These are phyloP conservation scores for Thalassiosira tumida DNA, from an alignment of 352 stramenopile genomes.

Conservation along the genomic window DNA sequence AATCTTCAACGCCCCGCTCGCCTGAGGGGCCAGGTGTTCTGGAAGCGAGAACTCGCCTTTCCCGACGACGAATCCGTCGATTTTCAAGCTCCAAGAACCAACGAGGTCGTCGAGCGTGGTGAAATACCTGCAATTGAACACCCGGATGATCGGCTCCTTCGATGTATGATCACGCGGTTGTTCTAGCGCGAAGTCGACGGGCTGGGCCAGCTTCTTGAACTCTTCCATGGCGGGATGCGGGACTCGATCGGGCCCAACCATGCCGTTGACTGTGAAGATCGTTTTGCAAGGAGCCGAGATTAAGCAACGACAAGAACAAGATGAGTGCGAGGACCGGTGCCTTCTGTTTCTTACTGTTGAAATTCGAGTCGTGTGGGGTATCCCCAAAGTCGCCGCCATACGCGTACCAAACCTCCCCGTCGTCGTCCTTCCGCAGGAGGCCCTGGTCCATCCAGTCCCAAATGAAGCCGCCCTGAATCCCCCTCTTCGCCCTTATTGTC, in stretches of 20 bases:
- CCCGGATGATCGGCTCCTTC: constrained; percentile 5
- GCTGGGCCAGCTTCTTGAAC: constrained; percentile 71
- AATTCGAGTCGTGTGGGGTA: constrained; percentile 87
- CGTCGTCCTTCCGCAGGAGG: constrained; percentile 80
- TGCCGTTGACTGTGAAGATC: too few relatives aligned
- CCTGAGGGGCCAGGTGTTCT: constrained; percentile 31
- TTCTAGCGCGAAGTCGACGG: constrained; percentile 64
- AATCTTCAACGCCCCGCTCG: background rate
- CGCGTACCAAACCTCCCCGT: constrained; percentile 82
- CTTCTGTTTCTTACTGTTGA: too few relatives aligned
- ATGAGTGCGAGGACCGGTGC: too few relatives aligned
- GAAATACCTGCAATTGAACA: constrained; percentile 67
- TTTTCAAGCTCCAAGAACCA: constrained; percentile 55
- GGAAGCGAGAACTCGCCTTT: constrained; percentile 57
- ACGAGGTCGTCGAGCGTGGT: constrained; percentile 52
- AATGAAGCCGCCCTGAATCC: constrained; percentile 93
- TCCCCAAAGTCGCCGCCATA: constrained; percentile 90
- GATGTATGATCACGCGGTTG: background rate
- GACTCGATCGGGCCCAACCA: constrained; percentile 87
- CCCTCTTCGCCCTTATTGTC: constrained; percentile 87
- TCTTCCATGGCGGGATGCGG: constrained; percentile 88
- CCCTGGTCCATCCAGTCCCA: constrained; percentile 94
- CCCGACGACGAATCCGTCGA: constrained; percentile 60
- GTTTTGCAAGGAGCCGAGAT: too few relatives aligned
- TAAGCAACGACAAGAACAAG: too few relatives aligned